Evolutionary conservation across 2,329 filamentous ascomycete species (phyloP).

Genomic region (Rhytidhysteron rufulum): DNA sequence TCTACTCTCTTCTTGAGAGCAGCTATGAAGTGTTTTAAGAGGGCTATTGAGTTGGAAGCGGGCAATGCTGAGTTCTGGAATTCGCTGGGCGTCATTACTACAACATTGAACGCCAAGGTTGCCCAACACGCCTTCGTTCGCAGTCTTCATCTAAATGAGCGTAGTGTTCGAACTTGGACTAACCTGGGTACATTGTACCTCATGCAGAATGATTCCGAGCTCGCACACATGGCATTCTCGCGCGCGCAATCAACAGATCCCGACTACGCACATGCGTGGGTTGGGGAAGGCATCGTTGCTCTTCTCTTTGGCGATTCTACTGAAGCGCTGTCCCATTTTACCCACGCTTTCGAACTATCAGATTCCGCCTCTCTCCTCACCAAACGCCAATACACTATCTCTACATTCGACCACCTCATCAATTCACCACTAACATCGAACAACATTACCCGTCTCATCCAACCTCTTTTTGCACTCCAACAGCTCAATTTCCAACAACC

Average conservation of each 20-base stretch:
- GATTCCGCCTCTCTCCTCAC: slow-evolving; percentile 70
- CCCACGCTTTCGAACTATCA: slow-evolving; percentile 90
- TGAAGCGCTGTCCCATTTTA: slow-evolving; percentile 82
- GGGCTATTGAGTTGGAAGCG: slow-evolving; percentile 90
- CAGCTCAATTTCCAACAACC: slow-evolving; percentile 73
- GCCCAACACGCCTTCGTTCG: slow-evolving; percentile 91
- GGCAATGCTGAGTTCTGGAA: slow-evolving; percentile 98
- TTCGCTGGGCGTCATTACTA: slow-evolving; percentile 85
- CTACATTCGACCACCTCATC: slow-evolving; percentile 77
- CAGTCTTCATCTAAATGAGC: slow-evolving; percentile 86
- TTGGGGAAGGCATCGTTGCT: slow-evolving; percentile 86
- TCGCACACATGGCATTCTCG: slow-evolving; percentile 89
- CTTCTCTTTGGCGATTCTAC: slow-evolving; percentile 67
- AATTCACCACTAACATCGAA: slow-evolving; percentile 49
- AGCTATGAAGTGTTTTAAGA: slow-evolving; percentile 86
- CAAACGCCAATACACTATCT: slow-evolving; percentile 74
- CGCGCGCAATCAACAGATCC: slow-evolving; percentile 91
- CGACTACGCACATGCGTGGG: slow-evolving; percentile 88
- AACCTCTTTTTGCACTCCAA: slow-evolving; percentile 82
- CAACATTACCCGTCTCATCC: slow-evolving; percentile 64
- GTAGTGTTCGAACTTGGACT: slow-evolving; percentile 80
- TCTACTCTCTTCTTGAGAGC: slow-evolving; percentile 72
- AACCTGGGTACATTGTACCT: slow-evolving; percentile 87
- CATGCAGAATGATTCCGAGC: slow-evolving; percentile 73
- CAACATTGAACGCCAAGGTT: slow-evolving; percentile 77